Evolutionary conservation across 768 basidiomycete species (phyloP), one percentile per base, ranked within the genome.

Genomic region (Trametes gibbosa): DNA sequence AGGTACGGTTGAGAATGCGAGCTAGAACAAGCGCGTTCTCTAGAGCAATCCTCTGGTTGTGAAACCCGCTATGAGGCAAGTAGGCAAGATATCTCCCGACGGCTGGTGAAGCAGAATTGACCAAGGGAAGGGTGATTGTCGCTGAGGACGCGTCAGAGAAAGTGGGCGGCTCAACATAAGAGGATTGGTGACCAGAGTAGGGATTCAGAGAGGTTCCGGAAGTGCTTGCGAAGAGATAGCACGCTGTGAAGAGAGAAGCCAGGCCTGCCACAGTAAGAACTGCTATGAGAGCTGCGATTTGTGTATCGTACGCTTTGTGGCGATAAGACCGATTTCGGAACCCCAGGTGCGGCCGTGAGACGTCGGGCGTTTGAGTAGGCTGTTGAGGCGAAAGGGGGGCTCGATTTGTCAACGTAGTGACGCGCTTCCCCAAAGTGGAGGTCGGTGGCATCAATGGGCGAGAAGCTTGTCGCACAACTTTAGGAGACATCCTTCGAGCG

Each of bases 1-100:
- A 77, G 12, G 90, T 94, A 59, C 90, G 86, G 73, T 87, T 85
- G 59, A 91, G 80, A 29, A 87, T 69, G 59, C 73, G 76, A 1
- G 90, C 79, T 50, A 93, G 80, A n/a, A 86, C 76, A 19, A 92
- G 79, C 2, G 89, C 92, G 66, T 94, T 94, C 73, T 93, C 89
- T 60, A 94, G 80, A 17, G 89, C 86, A 63, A 94, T 91, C 34
- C 90, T 85, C 73, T 93, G 90, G 70, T 91, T 93, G 72, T 93
- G 89, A 63, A 90, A 87, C 3, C 90, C 89, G 62, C 88, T 90
- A 69, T 93, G 90, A 13, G 91, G 90, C 19, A 93, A 77, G 70
- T 90, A 93, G 19, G 89, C 78, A 19, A 94, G 72, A 70, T 81
- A 93, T 52, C 69, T 75, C 60, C 77, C 77, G 4, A 39, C n/a